Base-by-base conservation (phyloP, 768 basidiomycete genomes). In the Cubamyces lactineus region DNA sequence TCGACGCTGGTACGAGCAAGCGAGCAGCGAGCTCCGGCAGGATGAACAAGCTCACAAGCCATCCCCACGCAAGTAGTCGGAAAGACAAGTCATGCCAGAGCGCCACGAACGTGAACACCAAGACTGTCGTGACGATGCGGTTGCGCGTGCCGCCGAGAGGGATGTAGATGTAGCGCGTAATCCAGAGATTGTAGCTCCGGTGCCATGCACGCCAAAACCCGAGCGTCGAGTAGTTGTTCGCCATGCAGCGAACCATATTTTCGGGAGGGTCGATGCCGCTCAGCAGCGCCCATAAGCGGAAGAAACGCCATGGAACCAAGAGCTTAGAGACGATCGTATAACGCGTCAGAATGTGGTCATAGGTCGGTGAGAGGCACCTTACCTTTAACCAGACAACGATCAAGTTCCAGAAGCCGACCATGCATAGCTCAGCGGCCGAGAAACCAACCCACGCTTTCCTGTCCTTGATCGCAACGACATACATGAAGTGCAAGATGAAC, bases 151-250 rank as follows among this genome's bases (percentile, higher is more conserved):
- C 97, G 16, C 95, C 96, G 16, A 98, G 78, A 0, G 97, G 96
- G 16, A 98, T 78, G 74, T 98, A 98, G 59, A 98, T 92, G 71
- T 98, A 98, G 57, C 96, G 81, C 40, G 94, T 85, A 48, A 96
- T 80, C 97, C 96, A 98, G 15, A 97, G 82, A 70, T 98, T 99
- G 75, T 95, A 98, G 64, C 91, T 93, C 8, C 97, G 81, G 72
- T 98, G 96, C 97, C 96, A 98, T 65, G 88, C 89, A 64, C 94
- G 77, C 97, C 97, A 98, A 75, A 99, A 98, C 0, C 94, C 94
- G 11, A 88, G 73, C 0, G 87, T 84, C 0, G 96, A 97, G 72
- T 98, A 98, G 73, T 98, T 98, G 74, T 98, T 99, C 21, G 87
- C 91, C 87, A 98, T 90, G 70, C 97, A 98, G n/a, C 97, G 84